phyloP scores from a whole-genome alignment of 148 eudicot genomes.

The Cornus suecica region DNA sequence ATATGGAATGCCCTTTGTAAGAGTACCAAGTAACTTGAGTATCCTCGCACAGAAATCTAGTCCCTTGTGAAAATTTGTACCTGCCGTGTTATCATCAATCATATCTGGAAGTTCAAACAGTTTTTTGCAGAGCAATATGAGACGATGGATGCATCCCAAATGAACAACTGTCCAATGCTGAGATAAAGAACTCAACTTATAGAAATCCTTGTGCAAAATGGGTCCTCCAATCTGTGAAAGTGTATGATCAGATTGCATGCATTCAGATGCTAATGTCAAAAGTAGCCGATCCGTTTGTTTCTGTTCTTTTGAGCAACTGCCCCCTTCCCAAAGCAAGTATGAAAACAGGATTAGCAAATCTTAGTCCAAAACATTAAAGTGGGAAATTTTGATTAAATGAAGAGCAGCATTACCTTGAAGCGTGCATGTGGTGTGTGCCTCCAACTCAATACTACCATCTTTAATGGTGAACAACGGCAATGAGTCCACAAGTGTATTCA shows the following conservation, averaged over 20 bases:
- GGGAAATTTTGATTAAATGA: not conserved
- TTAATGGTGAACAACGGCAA: slow-evolving; percentile 32
- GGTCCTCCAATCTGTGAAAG: slow-evolving; percentile 30
- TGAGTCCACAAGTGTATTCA: slow-evolving; percentile 38
- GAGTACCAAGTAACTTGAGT: slow-evolving; percentile 66
- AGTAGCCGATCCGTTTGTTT: slow-evolving; percentile 68
- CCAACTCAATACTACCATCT: slow-evolving; percentile 31
- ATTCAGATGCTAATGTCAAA: slow-evolving; percentile 60
- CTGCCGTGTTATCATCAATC: slow-evolving; percentile 49
- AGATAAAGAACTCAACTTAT: slow-evolving; percentile 51
- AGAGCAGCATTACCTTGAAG: slow-evolving; percentile 55
- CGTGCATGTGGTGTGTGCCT: slow-evolving; percentile 52
- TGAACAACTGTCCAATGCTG: slow-evolving; percentile 83
- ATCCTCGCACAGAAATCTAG: slow-evolving; percentile 54
- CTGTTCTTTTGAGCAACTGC: slow-evolving; percentile 60
- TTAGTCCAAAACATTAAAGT: not conserved
- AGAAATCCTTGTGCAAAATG: slow-evolving; percentile 36
- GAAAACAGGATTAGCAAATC: not conserved
- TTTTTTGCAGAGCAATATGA: slow-evolving; percentile 47
- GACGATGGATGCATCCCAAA: slow-evolving; percentile 68
- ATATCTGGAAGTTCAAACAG: slow-evolving; percentile 48
- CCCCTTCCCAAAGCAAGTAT: slow-evolving; percentile 45
- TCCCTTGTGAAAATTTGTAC: slow-evolving; percentile 43
- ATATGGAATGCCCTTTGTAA: slow-evolving; percentile 49
- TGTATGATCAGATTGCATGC: slow-evolving; percentile 38